These are phyloP conservation scores for Aspergillus conjunctus DNA, from an alignment of 495 filamentous ascomycete genomes.

Conservation along the genomic window DNA sequence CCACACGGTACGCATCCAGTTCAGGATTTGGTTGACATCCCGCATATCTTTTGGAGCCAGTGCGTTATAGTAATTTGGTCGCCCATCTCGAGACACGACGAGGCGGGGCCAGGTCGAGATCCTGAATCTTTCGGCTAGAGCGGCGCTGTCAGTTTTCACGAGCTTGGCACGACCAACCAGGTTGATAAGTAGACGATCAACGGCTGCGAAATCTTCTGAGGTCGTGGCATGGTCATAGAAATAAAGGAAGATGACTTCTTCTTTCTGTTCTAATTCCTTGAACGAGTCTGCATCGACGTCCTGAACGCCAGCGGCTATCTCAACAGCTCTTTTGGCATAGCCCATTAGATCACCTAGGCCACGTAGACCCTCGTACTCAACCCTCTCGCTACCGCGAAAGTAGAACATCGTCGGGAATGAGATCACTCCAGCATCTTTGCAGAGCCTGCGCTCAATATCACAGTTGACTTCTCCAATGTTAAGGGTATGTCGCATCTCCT, in stretches of 20 bases:
- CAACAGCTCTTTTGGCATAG: constrained; percentile 84
- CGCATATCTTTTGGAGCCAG: constrained; percentile 88
- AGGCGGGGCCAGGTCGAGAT: constrained; percentile 94
- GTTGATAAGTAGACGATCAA: constrained; percentile 82
- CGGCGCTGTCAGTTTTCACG: constrained; percentile 79
- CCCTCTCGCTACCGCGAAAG: constrained; percentile 88
- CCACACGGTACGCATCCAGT: constrained; percentile 97
- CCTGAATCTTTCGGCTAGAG: constrained; percentile 79
- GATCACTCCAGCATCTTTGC: constrained; percentile 79
- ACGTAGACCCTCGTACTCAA: constrained; percentile 90
- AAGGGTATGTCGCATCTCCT: constrained; percentile 81
- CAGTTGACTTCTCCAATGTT: constrained; percentile 98
- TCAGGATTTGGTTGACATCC: constrained; percentile 74
- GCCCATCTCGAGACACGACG: constrained; percentile 84
- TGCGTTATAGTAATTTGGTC: constrained; percentile 82
- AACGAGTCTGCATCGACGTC: constrained; percentile 78
- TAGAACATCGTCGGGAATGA: constrained; percentile 89
- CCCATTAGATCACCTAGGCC: constrained; percentile 87
- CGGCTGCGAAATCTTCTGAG: constrained; percentile 82
- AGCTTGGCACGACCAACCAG: constrained; percentile 89
- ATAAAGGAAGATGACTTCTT: constrained; percentile 95
- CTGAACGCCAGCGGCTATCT: constrained; percentile 71
- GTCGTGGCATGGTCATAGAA: constrained; percentile 96
- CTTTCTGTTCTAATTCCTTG: constrained; percentile 83
- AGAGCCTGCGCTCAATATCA: constrained; percentile 77